These are phyloP conservation scores for Davidsoniella virescens DNA, from an alignment of 2,329 filamentous ascomycete genomes.

Conservation along the genomic window DNA sequence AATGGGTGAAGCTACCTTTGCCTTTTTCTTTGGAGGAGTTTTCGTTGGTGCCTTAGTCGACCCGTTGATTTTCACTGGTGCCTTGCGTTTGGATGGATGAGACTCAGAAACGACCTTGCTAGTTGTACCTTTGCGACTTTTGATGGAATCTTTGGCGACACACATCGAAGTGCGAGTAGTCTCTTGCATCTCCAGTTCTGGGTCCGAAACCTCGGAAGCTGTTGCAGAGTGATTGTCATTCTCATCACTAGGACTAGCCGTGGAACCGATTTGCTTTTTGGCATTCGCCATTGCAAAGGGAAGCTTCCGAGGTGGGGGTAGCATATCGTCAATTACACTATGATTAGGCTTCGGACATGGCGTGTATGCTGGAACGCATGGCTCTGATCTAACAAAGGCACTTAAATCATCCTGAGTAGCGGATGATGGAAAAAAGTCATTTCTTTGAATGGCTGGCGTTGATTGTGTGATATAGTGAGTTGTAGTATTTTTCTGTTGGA, in stretches of 20 bases:
- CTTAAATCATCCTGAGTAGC: background rate
- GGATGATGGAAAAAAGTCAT: background rate
- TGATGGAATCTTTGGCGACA: background rate
- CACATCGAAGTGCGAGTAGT: too few species aligned
- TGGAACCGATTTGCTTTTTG: background rate
- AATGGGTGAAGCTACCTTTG: background rate
- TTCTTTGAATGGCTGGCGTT: background rate
- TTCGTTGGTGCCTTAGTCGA: background rate
- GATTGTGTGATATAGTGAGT: background rate
- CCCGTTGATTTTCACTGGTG: background rate
- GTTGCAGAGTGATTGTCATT: background rate
- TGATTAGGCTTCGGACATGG: too few species aligned
- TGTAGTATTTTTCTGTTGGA: too few species aligned
- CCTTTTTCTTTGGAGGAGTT: background rate
- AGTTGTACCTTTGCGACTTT: background rate
- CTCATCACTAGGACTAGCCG: background rate
- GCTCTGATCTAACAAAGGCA: background rate
- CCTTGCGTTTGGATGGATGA: background rate
- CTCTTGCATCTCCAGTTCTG: too few species aligned
- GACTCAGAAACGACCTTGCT: background rate
- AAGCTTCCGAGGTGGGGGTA: conserved; percentile 10
- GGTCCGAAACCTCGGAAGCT: too few species aligned
- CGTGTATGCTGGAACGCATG: background rate
- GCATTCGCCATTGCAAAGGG: conserved; percentile 4
- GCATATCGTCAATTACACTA: conserved; percentile 2